These are phyloP conservation scores for Globisporangium cylindrosporum DNA, from an alignment of 352 stramenopile genomes.

Conservation along the genomic window DNA sequence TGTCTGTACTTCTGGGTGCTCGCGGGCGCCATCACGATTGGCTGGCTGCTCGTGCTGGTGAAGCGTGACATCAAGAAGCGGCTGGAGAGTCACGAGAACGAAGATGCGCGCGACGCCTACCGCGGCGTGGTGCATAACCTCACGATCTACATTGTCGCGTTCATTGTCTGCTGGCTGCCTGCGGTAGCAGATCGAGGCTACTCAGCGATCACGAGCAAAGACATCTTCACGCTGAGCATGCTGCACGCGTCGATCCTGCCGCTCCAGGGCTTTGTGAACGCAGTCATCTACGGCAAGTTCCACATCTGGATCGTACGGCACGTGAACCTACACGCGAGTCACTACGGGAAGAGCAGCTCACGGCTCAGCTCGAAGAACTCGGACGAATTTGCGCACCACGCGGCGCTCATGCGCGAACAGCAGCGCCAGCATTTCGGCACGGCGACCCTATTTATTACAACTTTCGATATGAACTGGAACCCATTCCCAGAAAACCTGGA, in stretches of 20 bases:
- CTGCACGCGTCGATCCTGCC: conserved; percentile 78
- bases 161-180: conserved; percentile 79
- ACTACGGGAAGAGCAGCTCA: conserved; percentile 27
- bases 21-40: conserved; percentile 48
- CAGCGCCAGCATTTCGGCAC: conserved; percentile 67
- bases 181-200: conserved; percentile 67
- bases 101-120: conserved; percentile 73
- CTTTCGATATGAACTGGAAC: conserved; percentile 81
- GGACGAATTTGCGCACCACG: conserved; percentile 37
- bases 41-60: conserved; percentile 60
- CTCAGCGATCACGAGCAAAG: conserved; percentile 48
- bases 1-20: conserved; percentile 80
- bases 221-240: conserved; percentile 62
- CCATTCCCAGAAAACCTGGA: conserved; percentile 60
- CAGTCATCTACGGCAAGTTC: conserved; percentile 85
- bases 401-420: conserved; percentile 32
- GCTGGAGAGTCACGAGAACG: conserved; percentile 69
- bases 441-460: conserved; percentile 74
- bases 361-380: conserved; percentile 42
- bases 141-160: conserved; percentile 76
- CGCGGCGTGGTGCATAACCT: conserved; percentile 81
- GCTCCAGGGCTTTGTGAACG: conserved; percentile 81
- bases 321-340: conserved; percentile 36
- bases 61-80: conserved; percentile 79
- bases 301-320: conserved; percentile 76